Conservation (phyloP, 2,329 filamentous ascomycete genomes). For the Alternaria alternata region DNA sequence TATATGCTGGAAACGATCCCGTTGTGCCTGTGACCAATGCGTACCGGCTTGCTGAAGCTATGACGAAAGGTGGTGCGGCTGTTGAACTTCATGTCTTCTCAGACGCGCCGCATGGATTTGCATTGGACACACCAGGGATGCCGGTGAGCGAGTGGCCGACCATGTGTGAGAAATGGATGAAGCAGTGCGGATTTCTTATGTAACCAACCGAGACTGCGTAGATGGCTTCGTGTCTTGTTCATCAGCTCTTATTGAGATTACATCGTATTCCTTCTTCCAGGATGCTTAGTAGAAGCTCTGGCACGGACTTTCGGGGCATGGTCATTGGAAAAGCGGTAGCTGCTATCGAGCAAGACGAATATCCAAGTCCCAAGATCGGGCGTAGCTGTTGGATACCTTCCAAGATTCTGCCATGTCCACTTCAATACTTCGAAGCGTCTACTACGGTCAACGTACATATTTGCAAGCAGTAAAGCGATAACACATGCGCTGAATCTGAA, state of each 20-base stretch:
- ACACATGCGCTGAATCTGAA: neutral
- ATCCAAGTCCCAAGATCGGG: too few species aligned
- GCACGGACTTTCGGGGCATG: neutral
- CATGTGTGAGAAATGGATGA: constrained; percentile 29
- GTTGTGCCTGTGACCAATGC: constrained; percentile 29
- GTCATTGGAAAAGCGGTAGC: neutral
- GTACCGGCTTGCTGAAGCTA: constrained; percentile 25
- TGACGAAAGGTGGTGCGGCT: constrained; percentile 12
- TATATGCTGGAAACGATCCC: constrained; percentile 28
- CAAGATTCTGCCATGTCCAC: too few species aligned
- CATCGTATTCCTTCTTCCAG: neutral
- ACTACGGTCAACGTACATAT: neutral
- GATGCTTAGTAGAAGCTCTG: too few species aligned
- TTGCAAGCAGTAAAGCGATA: neutral
- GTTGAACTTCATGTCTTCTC: constrained; percentile 32
- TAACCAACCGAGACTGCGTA: neutral
- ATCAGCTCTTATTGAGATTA: neutral
- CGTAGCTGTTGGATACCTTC: too few species aligned
- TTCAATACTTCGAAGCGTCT: too few species aligned
- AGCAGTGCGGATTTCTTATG: constrained; percentile 17
- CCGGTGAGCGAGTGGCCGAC: constrained; percentile 25
- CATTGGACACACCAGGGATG: constrained; percentile 21
- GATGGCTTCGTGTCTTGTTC: neutral
- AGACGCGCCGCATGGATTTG: constrained; percentile 34
- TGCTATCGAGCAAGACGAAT: too few species aligned